phyloP scores from a whole-genome alignment of 768 basidiomycete genomes.

The Leccinum uliginosum region DNA sequence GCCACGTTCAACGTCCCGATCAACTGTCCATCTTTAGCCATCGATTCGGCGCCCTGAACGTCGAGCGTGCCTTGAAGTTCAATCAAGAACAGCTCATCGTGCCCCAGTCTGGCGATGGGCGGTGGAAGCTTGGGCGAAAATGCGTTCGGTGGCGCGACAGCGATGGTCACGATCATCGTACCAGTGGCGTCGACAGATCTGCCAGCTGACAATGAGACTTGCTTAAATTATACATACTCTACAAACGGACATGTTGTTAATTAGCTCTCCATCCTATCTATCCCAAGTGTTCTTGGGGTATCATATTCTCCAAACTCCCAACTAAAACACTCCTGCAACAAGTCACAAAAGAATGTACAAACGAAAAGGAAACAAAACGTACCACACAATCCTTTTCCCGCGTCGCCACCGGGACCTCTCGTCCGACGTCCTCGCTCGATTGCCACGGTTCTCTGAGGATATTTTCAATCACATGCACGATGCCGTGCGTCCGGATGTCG shows the following conservation, averaged over 20 bases:
- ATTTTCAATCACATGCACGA: constrained; percentile 73
- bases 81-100: constrained; percentile 76
- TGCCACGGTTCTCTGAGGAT: constrained; percentile 70
- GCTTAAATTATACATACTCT: too few species aligned
- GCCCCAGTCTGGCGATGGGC: constrained; percentile 65
- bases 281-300: too few species aligned
- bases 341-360: not conserved
- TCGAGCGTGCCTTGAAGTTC: constrained; percentile 85
- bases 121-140: constrained; percentile 49
- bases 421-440: constrained; percentile 52
- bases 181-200: too few species aligned
- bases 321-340: constrained; percentile 57
- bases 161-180: constrained; percentile 69
- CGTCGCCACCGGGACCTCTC: constrained; percentile 55
- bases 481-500: constrained; percentile 75
- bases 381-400: constrained; percentile 71
- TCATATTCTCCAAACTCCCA: constrained; percentile 68
- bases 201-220: too few species aligned
- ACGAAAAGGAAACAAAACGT: constrained; percentile 21
- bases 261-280: too few species aligned
- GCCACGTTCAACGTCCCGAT: constrained; percentile 75
- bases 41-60: constrained; percentile 49
- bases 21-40: constrained; percentile 61
- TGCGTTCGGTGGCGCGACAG: constrained; percentile 33
- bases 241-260: too few species aligned